Base-by-base conservation (phyloP, 2,329 filamentous ascomycete species). In the Tolypocladium tundrense region DNA sequence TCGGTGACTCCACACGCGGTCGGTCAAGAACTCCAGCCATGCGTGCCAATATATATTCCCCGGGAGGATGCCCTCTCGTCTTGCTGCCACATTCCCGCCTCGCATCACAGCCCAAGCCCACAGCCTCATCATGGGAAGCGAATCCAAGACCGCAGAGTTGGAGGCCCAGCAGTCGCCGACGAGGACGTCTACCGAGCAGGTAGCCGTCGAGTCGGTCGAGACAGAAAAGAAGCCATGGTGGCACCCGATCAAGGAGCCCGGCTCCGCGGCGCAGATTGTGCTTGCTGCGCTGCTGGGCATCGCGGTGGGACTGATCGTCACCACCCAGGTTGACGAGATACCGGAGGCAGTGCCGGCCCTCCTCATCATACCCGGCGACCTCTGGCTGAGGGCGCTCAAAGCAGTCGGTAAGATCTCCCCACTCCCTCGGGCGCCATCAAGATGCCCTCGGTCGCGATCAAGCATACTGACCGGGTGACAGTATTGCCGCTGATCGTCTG, bases 191-290 rank as follows among this genome's bases (percentile, higher is more conserved):
- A 31, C 27, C 27, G 27, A 31, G 27, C 27, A 31, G 6, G 6
- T 31, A 5, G 2, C 27, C 6, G 27, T 31, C 24, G 27, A 50
- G 33, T 50, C 27, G 14, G 21, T 31, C 19, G 40, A 27, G 13
- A 33, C 16, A n/a, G 14, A 11, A 35, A 40, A 42, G 21, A 45
- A n/a, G 54, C 37, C 35, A 21, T 24, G 40, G 41, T 45, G 39
- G 37, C 35, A 57, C 19, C 42, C 56, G 35, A 41, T 55, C 48
- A 56, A 61, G 21, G 63, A 66, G 60, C 64, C 61, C 40, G 57
- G 45, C 14, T 50, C 45, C 33, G 45, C 27, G 16, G n/a, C 11
- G 4, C 45, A 50, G 45, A 50, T 50, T 2, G 45, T 50, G 27
- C 14, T 50, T 9, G 45, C 45, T 27, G 45, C 45, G 27, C 0